Percentiles rank a stretch among this genome's conserved stretches.
Conservation (phyloP, 441 rosid species). For the Omphalea diandra region DNA sequence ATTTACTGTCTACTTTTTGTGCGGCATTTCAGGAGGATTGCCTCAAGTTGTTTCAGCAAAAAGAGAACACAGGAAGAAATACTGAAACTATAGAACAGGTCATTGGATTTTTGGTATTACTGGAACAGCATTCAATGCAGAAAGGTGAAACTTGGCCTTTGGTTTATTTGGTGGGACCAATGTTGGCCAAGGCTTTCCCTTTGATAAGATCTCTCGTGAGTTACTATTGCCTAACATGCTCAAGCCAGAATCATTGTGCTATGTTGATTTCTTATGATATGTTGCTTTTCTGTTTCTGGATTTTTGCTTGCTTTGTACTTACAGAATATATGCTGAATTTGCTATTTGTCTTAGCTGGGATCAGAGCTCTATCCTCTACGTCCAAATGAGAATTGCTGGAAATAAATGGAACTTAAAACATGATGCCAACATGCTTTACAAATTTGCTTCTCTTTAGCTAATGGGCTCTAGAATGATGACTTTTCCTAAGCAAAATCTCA, state of each 20-base stretch:
- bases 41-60: slow-evolving; percentile 47
- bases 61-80: slow-evolving; percentile 39
- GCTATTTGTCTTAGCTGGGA: background rate
- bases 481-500: background rate
- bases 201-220: slow-evolving; percentile 77
- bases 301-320: background rate
- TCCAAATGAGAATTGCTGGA: background rate
- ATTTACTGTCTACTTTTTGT: slow-evolving; percentile 58
- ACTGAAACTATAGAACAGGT: slow-evolving; percentile 44
- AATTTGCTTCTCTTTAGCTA: background rate
- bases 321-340: background rate
- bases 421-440: background rate
- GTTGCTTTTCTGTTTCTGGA: background rate
- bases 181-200: slow-evolving; percentile 62
- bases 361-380: background rate
- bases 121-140: slow-evolving; percentile 47
- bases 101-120: slow-evolving; percentile 55
- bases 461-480: background rate
- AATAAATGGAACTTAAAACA: background rate
- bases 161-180: slow-evolving; percentile 65
- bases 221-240: slow-evolving; percentile 23
- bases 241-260: background rate
- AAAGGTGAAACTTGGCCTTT: slow-evolving; percentile 80
- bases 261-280: background rate
- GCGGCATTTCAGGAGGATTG: slow-evolving; percentile 57